A percentile compares a stretch with the other conserved stretches of the same genome.
These are phyloP conservation scores for Umbelopsis ramanniana DNA, from an alignment of 192 early-diverging fungal genomes.

Conservation along the genomic window DNA sequence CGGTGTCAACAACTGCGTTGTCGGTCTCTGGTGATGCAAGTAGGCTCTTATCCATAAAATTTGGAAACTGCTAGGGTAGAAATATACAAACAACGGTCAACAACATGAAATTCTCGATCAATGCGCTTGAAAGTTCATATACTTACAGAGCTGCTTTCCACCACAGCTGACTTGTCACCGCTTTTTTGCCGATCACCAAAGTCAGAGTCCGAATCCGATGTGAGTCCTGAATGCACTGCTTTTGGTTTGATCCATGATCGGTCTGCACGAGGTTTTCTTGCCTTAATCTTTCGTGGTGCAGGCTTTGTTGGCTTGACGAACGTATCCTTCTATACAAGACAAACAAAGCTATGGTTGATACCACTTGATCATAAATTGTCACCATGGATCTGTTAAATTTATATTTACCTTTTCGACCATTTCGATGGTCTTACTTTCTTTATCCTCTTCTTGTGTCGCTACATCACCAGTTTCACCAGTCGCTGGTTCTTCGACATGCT, in stretches of 20 bases:
- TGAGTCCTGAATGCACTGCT: slow-evolving; percentile 3
- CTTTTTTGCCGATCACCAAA: slow-evolving; percentile 14
- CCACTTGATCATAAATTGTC: neutral
- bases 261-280: slow-evolving; percentile 11
- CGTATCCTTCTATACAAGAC: neutral
- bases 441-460: neutral
- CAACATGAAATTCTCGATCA: neutral
- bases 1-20: neutral
- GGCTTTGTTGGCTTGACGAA: slow-evolving; percentile 7
- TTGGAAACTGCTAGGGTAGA: neutral
- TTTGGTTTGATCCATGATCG: slow-evolving; percentile 20
- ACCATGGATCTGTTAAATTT: neutral
- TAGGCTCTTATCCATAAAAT: slow-evolving; percentile 6
- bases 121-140: neutral
- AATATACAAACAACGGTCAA: neutral
- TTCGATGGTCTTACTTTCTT: neutral
- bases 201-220: slow-evolving; percentile 11
- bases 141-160: neutral
- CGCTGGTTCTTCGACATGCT: neutral
- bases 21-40: neutral
- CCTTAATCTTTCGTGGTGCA: neutral
- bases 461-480: neutral
- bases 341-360: neutral
- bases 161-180: neutral
- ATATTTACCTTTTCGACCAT: neutral